Evolutionary conservation across 2,329 filamentous ascomycete genomes (phyloP).

Genomic region (Coniochaeta ligniaria): DNA sequence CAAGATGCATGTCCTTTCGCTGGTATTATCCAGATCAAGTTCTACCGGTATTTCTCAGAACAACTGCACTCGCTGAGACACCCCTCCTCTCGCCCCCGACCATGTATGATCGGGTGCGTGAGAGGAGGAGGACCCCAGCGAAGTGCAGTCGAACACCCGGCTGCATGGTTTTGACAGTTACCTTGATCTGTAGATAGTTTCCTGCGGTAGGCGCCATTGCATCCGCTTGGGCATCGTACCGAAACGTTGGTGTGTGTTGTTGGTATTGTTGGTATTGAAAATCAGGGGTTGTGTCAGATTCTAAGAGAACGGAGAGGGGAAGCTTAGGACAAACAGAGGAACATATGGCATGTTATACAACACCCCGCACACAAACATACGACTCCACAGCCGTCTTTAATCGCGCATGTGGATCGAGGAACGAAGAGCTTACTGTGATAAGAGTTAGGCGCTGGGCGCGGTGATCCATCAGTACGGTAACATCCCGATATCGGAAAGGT

Average conservation of each 20-base stretch:
- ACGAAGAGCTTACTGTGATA: too few relatives aligned
- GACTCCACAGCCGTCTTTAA: too few relatives aligned
- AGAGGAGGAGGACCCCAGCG: constrained; percentile 23
- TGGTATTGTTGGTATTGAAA: not conserved
- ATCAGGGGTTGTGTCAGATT: too few relatives aligned
- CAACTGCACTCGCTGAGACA: constrained; percentile 14
- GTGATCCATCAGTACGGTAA: too few relatives aligned
- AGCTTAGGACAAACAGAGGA: too few relatives aligned
- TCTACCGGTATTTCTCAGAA: constrained; percentile 73
- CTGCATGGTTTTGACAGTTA: constrained; percentile 39
- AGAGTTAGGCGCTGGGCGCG: too few relatives aligned
- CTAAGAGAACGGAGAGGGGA: too few relatives aligned
- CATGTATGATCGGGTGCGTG: constrained; percentile 2
- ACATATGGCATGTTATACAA: too few relatives aligned
- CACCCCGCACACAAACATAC: too few relatives aligned
- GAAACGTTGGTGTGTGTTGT: constrained; percentile 3
- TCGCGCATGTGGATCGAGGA: too few relatives aligned
- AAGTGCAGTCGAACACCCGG: constrained; percentile 35
- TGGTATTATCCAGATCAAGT: constrained; percentile 61
- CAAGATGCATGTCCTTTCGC: constrained; percentile 82
- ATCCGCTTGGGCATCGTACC: constrained; percentile 10
- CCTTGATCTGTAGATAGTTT: constrained; percentile 32
- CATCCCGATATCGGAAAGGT: too few relatives aligned
- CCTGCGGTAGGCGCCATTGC: constrained; percentile 21
- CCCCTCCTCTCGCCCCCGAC: not conserved